These are phyloP conservation scores for Pulveroboletus ravenelii DNA, from an alignment of 768 basidiomycete species.

Conservation along the genomic window DNA sequence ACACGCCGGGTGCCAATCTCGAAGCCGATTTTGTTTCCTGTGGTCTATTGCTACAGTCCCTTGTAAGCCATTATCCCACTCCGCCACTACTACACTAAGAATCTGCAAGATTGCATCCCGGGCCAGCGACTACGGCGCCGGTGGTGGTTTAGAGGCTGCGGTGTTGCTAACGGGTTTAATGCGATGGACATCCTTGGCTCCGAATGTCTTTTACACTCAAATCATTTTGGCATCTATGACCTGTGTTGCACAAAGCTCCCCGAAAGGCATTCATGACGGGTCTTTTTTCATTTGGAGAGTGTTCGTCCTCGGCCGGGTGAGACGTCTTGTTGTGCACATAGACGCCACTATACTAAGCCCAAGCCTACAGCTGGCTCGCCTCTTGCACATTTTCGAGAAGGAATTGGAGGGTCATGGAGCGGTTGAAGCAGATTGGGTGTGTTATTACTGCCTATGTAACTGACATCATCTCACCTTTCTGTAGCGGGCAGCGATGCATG, in stretches of 20 bases:
- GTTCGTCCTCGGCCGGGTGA: conserved; percentile 68
- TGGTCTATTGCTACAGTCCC: conserved; percentile 53
- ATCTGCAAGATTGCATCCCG: conserved; percentile 49
- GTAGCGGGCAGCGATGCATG: conserved; percentile 42
- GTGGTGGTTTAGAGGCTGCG: conserved; percentile 48
- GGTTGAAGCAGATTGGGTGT: conserved; percentile 56
- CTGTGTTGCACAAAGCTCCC: conserved; percentile 51
- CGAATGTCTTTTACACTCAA: conserved; percentile 63
- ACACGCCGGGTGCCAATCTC: conserved; percentile 52
- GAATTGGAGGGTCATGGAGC: conserved; percentile 45
- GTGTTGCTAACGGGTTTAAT: conserved; percentile 52
- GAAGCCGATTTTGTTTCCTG: conserved; percentile 64
- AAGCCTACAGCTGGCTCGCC: conserved; percentile 50
- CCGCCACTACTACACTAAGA: background rate
- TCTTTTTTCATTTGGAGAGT: conserved; percentile 55
- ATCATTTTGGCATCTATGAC: conserved; percentile 59
- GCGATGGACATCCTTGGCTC: conserved; percentile 61
- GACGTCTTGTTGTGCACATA: conserved; percentile 19
- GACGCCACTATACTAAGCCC: background rate
- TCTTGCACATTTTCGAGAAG: conserved; percentile 54
- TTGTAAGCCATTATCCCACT: conserved; percentile 39
- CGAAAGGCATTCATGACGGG: conserved; percentile 28
- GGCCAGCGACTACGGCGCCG: conserved; percentile 59
- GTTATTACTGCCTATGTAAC: conserved; percentile 12
- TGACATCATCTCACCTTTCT: conserved; percentile 9